A percentile compares a stretch with the other conserved stretches of the same genome.
Evolutionary conservation across 495 filamentous ascomycete species (phyloP).

Genomic region (Talaromyces proteolyticus): DNA sequence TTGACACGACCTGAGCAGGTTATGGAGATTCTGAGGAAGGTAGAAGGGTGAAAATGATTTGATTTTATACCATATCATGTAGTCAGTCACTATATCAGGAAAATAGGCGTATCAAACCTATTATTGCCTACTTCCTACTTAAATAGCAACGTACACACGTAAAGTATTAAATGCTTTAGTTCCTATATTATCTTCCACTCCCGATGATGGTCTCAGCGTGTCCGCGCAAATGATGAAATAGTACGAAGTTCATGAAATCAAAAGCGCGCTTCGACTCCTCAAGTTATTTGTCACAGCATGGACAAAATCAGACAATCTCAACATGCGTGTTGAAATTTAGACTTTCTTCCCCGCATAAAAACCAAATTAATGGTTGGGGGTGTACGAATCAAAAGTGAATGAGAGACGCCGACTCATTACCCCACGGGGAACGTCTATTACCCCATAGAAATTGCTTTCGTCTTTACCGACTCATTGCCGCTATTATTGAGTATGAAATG

Average conservation of each 20-base stretch:
- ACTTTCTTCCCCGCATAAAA: not conserved
- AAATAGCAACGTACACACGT: not conserved
- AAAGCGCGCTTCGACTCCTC: not conserved
- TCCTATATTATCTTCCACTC: not conserved
- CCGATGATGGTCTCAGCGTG: not conserved
- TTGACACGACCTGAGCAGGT: conserved; percentile 2
- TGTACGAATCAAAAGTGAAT: not conserved
- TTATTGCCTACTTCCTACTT: not conserved
- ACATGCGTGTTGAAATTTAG: not conserved
- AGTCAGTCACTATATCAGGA: not conserved
- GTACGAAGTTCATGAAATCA: not conserved
- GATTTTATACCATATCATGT: not conserved
- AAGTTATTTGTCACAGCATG: not conserved
- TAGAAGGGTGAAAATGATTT: not conserved
- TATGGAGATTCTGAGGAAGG: conserved; percentile 3
- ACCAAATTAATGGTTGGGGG: not conserved
- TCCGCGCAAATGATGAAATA: not conserved
- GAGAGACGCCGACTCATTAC: conserved; percentile 2
- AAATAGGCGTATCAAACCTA: not conserved
- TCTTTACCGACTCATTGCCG: not conserved
- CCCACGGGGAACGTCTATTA: not conserved
- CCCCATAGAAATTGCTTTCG: not conserved
- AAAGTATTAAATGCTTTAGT: not conserved
- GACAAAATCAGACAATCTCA: not conserved
- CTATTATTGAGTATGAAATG: not conserved